Percentiles rank a stretch among this genome's conserved stretches.
Conservation (phyloP, 345 rosid genomes). For the Salix koriyanagi region DNA sequence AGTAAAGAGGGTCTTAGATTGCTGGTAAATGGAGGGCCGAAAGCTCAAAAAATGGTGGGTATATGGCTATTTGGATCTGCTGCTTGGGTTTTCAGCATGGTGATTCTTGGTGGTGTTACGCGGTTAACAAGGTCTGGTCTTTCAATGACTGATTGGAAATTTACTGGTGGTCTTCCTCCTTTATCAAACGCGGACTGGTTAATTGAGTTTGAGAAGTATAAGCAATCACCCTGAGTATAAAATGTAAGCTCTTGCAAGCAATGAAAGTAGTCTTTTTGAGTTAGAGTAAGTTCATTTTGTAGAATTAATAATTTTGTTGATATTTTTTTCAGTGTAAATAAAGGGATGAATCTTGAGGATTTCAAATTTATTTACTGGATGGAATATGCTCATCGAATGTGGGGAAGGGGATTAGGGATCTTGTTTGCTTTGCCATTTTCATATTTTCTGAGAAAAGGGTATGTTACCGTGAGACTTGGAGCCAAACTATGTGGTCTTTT, state of each 20-base stretch:
- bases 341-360: conserved; percentile 88
- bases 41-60: conserved; percentile 81
- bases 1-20: conserved; percentile 67
- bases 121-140: conserved; percentile 88
- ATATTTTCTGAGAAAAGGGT: conserved; percentile 79
- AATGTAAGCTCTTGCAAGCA: conserved; percentile 37
- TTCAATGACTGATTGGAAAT: conserved; percentile 97
- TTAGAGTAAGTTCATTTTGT: not conserved
- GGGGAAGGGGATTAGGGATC: conserved; percentile 97
- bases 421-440: conserved; percentile 98
- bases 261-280: not conserved
- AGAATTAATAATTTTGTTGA: not conserved
- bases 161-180: conserved; percentile 79
- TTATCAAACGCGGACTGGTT: conserved; percentile 74
- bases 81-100: conserved; percentile 94
- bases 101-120: conserved; percentile 78
- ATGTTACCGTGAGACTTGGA: conserved; percentile 76
- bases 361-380: conserved; percentile 97
- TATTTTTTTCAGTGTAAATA: conserved; percentile 57
- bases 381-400: conserved; percentile 96
- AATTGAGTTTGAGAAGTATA: conserved; percentile 79
- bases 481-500: conserved; percentile 69
- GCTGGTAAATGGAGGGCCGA: conserved; percentile 71
- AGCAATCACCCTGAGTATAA: conserved; percentile 85
- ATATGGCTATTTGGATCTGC: conserved; percentile 95